Evolutionary conservation across 352 stramenopile genomes (phyloP), one percentile per base, ranked within the genome.

Genomic region (Phytopythium litorale): DNA sequence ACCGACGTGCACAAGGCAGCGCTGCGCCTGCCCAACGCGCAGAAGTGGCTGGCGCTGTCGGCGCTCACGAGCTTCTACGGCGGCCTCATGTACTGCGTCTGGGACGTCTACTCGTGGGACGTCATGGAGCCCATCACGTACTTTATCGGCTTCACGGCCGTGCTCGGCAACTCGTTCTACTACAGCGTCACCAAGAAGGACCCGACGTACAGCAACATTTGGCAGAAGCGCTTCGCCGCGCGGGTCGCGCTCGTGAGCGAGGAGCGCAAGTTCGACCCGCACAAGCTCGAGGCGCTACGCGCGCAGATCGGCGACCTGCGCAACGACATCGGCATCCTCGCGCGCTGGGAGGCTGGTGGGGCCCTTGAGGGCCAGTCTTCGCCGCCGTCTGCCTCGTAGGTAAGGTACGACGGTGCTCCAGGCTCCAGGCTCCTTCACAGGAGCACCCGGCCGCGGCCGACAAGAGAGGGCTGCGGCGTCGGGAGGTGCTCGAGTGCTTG

Each of bases 51-150:
- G 30, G 78, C 66, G 28, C 68, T 90, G 32, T 81, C 76, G 25
- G 76, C 76, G 4, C 72, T 93, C 63, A 84, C 80, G 25, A 67
- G 70, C 13, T 83, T 93, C 65, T 93, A 93, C 68, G 75, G 79
- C 21, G 64, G 68, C 25, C 67, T 92, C 49, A 90, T 89, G 79
- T 94, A 92, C 69, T 77, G 78, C 25, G 84, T 94, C 49, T 94
- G 84, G 84, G 79, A 94, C 42, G 84, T 94, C 35, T 94, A 94
- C 63, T 94, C 84, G 56, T 96, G 87, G 87, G 87, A 96, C 62
- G 79, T 96, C 54, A 96, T 96, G 87, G 87, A 96, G 66, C 87
- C 87, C 23, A 92, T 96, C 61, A 93, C 87, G 66, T 96, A 96
- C 70, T 95, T 95, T 65, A 91, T 96, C 70, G 83, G 84, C 56